Conservation (phyloP, 1,284 basidiomycete species). For the Irpex lacteus region DNA sequence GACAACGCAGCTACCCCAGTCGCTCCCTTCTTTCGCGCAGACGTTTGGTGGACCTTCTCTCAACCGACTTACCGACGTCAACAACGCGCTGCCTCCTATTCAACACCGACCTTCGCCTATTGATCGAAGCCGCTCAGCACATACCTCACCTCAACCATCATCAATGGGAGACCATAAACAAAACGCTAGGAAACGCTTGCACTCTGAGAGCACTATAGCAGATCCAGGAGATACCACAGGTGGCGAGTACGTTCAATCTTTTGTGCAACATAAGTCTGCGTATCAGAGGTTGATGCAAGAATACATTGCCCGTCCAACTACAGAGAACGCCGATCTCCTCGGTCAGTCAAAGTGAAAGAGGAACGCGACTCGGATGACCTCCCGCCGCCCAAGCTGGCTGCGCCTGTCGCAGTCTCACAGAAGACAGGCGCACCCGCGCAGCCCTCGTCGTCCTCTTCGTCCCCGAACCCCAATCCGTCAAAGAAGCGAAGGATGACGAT, state of each 20-base stretch:
- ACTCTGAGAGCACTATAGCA: constrained; percentile 22
- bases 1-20: constrained; percentile 41
- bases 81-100: constrained; percentile 64
- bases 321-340: constrained; percentile 43
- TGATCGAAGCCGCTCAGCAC: constrained; percentile 30
- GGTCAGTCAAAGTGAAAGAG: constrained; percentile 52
- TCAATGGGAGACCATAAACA: constrained; percentile 22
- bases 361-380: constrained; percentile 53
- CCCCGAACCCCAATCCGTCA: constrained; percentile 47
- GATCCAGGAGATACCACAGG: constrained; percentile 20
- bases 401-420: constrained; percentile 15
- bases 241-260: constrained; percentile 32
- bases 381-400: constrained; percentile 27
- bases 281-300: constrained; percentile 4
- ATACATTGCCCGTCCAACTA: constrained; percentile 24
- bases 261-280: constrained; percentile 19
- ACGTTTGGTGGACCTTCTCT: constrained; percentile 60
- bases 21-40: constrained; percentile 74
- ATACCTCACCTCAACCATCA: constrained; percentile 27
- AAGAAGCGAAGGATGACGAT: constrained; percentile 72
- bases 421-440: constrained; percentile 3
- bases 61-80: constrained; percentile 39
- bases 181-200: constrained; percentile 26
- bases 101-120: constrained; percentile 38
- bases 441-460: constrained; percentile 24